Evolutionary conservation across 2,329 filamentous ascomycete genomes (phyloP), one percentile per base, ranked within the genome.

Genomic region (Phoma sp.): DNA sequence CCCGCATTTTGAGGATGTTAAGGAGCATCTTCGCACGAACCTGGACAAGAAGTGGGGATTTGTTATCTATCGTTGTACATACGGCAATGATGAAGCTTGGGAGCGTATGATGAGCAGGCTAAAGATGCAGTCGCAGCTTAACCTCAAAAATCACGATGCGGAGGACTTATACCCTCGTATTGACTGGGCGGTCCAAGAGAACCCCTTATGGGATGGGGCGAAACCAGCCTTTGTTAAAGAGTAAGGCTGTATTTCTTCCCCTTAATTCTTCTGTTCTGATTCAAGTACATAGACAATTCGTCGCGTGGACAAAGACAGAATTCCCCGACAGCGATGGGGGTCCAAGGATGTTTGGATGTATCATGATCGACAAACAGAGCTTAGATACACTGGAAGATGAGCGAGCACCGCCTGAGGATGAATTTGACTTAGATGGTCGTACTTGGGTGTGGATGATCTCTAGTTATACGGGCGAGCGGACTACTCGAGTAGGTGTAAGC

Each of bases 1-100:
- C 19, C 17, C 5, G 7, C 41, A 44, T 17, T 44, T 25, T 24
- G 29, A 44, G 5, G 6, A 44, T 4, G 19, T 25, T 7, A 44
- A 44, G 10, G 31, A 44, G 31, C 21, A 35, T 35, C 41, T 44
- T 17, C 31, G 41, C 41, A 44, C 29, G 13, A 21, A 44, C 13
- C 41, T 3, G 15, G 31, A 25, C 6, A 17, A 35, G 41, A 61
- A 59, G 43, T 51, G 44, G 22, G 55, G 58, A 27, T 55, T 58
- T 24, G 40, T 52, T 9, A 43, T 61, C 22, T 61, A 61, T 39
- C 51, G 48, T 27, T 55, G 48, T 33, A 58, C 58, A 21, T 59
- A 59, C 24, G 43, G 39, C 21, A 35, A 52, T 22, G 36, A 62
- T n/a, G 25, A 36, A 7, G n/a, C 36, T 19, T 57, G 49, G 56